phyloP scores from a whole-genome alignment of 2,329 filamentous ascomycete species.

The Didymella pinodella region DNA sequence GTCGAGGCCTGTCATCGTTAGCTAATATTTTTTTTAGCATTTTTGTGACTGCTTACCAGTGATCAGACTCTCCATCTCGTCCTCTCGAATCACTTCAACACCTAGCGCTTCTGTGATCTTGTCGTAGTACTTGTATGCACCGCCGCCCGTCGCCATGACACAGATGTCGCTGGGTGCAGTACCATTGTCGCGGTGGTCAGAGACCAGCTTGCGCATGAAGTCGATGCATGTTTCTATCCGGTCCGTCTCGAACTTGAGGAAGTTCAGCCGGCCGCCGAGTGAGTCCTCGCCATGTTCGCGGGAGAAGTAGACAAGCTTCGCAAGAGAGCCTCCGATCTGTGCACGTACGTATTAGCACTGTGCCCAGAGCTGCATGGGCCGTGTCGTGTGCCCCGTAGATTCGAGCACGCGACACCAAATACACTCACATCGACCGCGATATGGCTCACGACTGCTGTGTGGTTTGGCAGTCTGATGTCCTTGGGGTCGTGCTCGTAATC shows the following conservation, averaged over 20 bases:
- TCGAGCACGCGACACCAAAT: constrained; percentile 23
- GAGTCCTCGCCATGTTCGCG: constrained; percentile 81
- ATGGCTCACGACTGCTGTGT: constrained; percentile 94
- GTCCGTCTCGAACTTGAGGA: constrained; percentile 95
- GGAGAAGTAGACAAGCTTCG: constrained; percentile 97
- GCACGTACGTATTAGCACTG: constrained; percentile 30
- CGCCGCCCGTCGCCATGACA: constrained; percentile 95
- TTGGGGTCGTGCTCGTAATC: constrained; percentile 77
- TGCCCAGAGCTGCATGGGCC: neutral
- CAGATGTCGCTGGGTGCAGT: constrained; percentile 75
- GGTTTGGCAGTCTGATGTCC: constrained; percentile 95
- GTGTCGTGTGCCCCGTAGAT: constrained; percentile 28
- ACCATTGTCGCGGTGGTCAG: constrained; percentile 82
- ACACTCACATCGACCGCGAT: constrained; percentile 88
- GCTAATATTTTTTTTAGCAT: neutral
- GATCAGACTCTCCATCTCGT: constrained; percentile 99
- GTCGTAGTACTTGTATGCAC: constrained; percentile 97
- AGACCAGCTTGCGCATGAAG: constrained; percentile 86
- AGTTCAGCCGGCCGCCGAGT: constrained; percentile 89
- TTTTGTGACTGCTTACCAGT: constrained; percentile 67
- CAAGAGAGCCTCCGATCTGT: constrained; percentile 92
- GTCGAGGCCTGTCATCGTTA: constrained; percentile 72
- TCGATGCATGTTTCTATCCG: constrained; percentile 91
- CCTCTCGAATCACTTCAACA: constrained; percentile 88
- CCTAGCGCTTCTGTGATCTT: constrained; percentile 82